Percentiles rank a stretch among this genome's conserved stretches.
Evolutionary conservation across 306 rosid species (phyloP).

Genomic region (Casuarina glauca): DNA sequence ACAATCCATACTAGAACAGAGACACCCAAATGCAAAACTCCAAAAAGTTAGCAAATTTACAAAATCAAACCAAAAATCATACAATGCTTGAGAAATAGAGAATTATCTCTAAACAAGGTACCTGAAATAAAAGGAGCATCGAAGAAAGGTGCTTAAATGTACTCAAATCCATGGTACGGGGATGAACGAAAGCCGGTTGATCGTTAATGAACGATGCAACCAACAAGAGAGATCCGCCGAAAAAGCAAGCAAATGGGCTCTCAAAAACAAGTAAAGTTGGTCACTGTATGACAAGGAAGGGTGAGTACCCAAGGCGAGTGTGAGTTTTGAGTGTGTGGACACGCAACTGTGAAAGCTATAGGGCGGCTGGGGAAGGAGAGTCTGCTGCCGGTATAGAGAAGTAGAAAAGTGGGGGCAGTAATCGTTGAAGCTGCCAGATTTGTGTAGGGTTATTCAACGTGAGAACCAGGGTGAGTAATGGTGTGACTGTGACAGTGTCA

Average conservation of each 20-base stretch:
- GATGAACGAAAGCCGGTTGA: neutral
- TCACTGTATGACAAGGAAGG: neutral
- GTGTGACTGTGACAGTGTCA: neutral
- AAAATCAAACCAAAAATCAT: neutral
- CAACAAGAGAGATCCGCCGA: neutral
- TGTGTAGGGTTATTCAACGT: neutral
- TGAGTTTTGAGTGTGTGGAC: neutral
- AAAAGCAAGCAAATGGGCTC: neutral
- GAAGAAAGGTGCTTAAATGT: conserved; percentile 17
- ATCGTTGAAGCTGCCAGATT: neutral
- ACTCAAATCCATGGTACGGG: conserved; percentile 39
- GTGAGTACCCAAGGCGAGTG: neutral
- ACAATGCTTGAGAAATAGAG: neutral
- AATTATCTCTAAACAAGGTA: neutral
- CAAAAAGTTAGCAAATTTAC: neutral
- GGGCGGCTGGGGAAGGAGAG: neutral
- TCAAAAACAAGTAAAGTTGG: neutral
- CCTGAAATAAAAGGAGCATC: conserved; percentile 27
- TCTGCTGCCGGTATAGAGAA: neutral
- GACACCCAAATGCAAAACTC: neutral
- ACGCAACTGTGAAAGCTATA: neutral
- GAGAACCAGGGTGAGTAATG: neutral
- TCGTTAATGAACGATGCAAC: neutral
- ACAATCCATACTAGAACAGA: conserved; percentile 26
- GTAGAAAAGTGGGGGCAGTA: neutral